These are phyloP conservation scores for Malassezia japonica DNA, from an alignment of 1,284 basidiomycete genomes.

Conservation along the genomic window DNA sequence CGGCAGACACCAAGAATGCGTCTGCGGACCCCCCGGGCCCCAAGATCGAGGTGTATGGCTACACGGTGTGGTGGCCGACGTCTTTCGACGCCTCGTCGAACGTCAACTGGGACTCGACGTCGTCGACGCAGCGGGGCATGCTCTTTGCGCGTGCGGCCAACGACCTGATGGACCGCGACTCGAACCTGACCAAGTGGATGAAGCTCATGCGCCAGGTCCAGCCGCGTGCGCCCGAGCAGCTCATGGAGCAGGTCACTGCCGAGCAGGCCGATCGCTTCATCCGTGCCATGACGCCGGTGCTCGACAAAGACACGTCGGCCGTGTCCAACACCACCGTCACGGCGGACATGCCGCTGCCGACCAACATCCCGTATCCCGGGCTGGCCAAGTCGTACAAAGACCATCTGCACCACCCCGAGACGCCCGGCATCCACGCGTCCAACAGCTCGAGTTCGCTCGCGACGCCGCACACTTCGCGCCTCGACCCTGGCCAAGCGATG, in stretches of 20 bases:
- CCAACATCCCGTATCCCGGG: constrained; percentile 15
- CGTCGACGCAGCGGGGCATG: not conserved
- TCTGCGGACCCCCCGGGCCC: not conserved
- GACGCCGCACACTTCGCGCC: not conserved
- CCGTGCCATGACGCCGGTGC: not conserved
- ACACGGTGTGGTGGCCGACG: constrained; percentile 14
- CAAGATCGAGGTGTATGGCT: constrained; percentile 14
- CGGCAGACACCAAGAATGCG: not conserved
- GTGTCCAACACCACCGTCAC: not conserved
- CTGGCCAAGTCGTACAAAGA: constrained; percentile 7
- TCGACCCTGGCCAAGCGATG: not conserved
- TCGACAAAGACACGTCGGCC: not conserved
- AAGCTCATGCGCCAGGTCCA: constrained; percentile 1
- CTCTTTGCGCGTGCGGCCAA: constrained; percentile 3
- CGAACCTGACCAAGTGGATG: constrained; percentile 10
- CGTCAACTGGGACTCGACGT: constrained; percentile 11
- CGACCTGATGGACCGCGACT: constrained; percentile 7
- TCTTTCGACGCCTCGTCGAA: constrained; percentile 12
- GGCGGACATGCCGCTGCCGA: constrained; percentile 8
- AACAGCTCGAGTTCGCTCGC: not conserved
- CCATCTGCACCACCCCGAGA: not conserved
- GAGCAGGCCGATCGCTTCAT: constrained; percentile 1
- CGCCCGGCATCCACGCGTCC: not conserved
- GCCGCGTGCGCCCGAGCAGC: constrained; percentile 1
- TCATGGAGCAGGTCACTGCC: not conserved